A percentile compares a stretch with the other conserved stretches of the same genome.
phyloP scores from a whole-genome alignment of 2,329 filamentous ascomycete species.

The Lachnellula subtilissima region DNA sequence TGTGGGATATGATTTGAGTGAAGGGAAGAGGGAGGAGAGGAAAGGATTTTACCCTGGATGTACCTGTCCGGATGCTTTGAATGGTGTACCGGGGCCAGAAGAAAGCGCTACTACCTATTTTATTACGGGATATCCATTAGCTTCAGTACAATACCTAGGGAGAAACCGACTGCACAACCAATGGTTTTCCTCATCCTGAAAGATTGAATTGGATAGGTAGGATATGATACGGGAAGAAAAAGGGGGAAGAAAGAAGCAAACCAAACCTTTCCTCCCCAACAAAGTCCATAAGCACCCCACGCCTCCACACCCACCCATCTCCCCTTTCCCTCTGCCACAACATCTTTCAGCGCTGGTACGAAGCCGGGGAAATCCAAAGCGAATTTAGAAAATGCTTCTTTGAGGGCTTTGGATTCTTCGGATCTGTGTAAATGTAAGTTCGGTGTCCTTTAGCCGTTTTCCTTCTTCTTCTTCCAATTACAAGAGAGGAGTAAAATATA shows the following conservation, averaged over 20 bases:
- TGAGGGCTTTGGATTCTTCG: not conserved
- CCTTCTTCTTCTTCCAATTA: slow-evolving; percentile 14
- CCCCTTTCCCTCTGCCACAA: slow-evolving; percentile 34
- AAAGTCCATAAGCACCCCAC: slow-evolving; percentile 25
- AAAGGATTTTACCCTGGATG: slow-evolving; percentile 20
- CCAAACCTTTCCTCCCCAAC: slow-evolving; percentile 29
- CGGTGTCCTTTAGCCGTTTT: slow-evolving; percentile 10
- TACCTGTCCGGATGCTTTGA: slow-evolving; percentile 24
- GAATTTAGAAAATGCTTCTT: slow-evolving; percentile 2
- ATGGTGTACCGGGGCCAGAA: slow-evolving; percentile 16
- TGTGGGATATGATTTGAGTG: too few species aligned
- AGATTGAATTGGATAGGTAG: not conserved
- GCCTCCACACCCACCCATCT: slow-evolving; percentile 50
- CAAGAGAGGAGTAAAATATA: too few species aligned
- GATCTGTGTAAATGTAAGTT: not conserved
- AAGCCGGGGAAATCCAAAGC: slow-evolving; percentile 6
- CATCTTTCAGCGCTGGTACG: slow-evolving; percentile 14
- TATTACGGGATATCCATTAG: not conserved
- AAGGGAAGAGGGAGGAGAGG: too few species aligned
- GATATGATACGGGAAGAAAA: too few species aligned
- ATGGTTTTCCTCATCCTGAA: too few species aligned
- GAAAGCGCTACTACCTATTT: slow-evolving; percentile 17
- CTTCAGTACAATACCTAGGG: not conserved
- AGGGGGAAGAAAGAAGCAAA: not conserved
- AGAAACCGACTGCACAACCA: too few species aligned